Percentiles rank a stretch among this genome's conserved stretches.
Evolutionary conservation across 352 stramenopile genomes (phyloP).

Genomic region (Thraustotheca clavata): DNA sequence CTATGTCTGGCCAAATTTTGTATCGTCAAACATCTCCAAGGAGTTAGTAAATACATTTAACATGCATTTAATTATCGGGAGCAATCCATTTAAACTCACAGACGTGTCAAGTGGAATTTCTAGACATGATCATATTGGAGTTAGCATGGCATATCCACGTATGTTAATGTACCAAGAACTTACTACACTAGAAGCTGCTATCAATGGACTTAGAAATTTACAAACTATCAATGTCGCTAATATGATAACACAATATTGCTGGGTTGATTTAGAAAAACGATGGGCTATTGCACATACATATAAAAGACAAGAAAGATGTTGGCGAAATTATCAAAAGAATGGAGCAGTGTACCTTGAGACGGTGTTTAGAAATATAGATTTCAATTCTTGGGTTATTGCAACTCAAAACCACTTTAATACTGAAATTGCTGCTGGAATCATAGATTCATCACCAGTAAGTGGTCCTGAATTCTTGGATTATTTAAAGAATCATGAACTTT

Average conservation of each 20-base stretch:
- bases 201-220: not conserved
- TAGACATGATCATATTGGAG: not conserved
- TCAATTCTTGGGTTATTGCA: not conserved
- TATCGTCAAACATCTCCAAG: not conserved
- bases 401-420: no score
- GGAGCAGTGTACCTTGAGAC: conserved; percentile 9
- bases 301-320: not conserved
- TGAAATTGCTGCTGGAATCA: no score
- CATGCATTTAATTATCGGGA: not conserved
- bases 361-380: conserved; percentile 1
- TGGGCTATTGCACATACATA: not conserved
- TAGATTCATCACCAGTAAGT: no score
- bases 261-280: not conserved
- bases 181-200: not conserved
- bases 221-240: not conserved
- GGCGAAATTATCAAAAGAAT: not conserved
- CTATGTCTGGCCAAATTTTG: conserved; percentile 6
- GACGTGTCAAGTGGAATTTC: not conserved
- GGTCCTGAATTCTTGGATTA: not conserved
- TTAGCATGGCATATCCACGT: not conserved
- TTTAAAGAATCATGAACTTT: not conserved
- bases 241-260: conserved; percentile 12
- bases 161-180: not conserved
- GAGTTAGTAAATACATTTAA: not conserved
- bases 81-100: not conserved